Conservation (phyloP, 768 basidiomycete species). For the Strobilomyces dryophilus region DNA sequence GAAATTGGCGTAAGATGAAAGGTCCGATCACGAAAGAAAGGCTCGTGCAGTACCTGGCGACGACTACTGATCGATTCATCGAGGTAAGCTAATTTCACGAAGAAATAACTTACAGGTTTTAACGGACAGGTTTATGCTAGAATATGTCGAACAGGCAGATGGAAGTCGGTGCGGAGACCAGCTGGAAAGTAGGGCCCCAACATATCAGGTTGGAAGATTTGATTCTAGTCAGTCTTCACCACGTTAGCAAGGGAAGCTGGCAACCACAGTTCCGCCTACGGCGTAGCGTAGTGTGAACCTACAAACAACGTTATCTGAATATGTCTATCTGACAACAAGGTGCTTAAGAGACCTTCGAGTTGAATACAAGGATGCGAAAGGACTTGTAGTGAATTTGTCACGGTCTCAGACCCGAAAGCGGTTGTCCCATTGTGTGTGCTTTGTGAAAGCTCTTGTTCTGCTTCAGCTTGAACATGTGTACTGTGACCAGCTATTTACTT, state of each 20-base stretch:
- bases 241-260: constrained; percentile 77
- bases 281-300: background rate
- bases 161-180: constrained; percentile 51
- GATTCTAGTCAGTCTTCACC: constrained; percentile 69
- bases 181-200: constrained; percentile 53
- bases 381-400: too few species aligned
- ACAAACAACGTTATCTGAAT: background rate
- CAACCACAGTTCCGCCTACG: constrained; percentile 62
- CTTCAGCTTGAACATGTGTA: too few species aligned
- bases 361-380: background rate
- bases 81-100: constrained; percentile 34
- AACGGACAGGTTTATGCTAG: constrained; percentile 31
- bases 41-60: constrained; percentile 66
- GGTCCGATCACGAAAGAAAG: constrained; percentile 68
- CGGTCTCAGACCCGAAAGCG: background rate
- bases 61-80: constrained; percentile 63
- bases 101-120: background rate
- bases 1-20: constrained; percentile 69
- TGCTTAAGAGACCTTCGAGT: background rate
- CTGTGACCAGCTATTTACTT: constrained; percentile 13
- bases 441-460: background rate
- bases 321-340: background rate
- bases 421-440: constrained; percentile 3
- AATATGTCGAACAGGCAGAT: constrained; percentile 44
- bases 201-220: constrained; percentile 61